phyloP scores from a whole-genome alignment of 2,329 filamentous ascomycete genomes.

The Aspergillus uvarum region DNA sequence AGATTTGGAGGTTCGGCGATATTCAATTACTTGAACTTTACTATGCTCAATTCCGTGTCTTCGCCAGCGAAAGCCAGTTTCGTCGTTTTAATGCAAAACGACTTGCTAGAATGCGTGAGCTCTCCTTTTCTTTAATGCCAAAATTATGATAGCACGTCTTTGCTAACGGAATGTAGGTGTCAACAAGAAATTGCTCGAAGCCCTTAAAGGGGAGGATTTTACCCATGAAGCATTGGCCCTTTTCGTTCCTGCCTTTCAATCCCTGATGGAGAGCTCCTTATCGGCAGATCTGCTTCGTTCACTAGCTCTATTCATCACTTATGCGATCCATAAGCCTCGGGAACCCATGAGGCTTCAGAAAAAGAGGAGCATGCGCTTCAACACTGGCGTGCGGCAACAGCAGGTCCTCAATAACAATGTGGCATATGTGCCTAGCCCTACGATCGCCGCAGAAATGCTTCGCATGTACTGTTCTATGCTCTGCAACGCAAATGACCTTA shows the following conservation, averaged over 20 bases:
- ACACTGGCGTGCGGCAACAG: slow-evolving; percentile 28
- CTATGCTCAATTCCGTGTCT: slow-evolving; percentile 86
- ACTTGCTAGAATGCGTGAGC: slow-evolving; percentile 83
- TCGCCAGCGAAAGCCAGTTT: slow-evolving; percentile 86
- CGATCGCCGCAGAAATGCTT: slow-evolving; percentile 72
- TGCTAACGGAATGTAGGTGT: slow-evolving; percentile 60
- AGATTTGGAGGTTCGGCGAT: slow-evolving; percentile 84
- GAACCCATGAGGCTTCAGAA: slow-evolving; percentile 42
- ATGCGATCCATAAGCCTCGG: slow-evolving; percentile 71
- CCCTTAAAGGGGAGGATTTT: slow-evolving; percentile 80
- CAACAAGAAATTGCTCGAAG: slow-evolving; percentile 84
- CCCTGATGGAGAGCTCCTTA: slow-evolving; percentile 75
- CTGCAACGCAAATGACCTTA: slow-evolving; percentile 68
- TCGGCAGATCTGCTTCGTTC: slow-evolving; percentile 83
- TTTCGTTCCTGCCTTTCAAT: slow-evolving; percentile 76
- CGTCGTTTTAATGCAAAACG: slow-evolving; percentile 89
- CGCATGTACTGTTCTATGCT: slow-evolving; percentile 75
- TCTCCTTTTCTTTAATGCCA: neutral
- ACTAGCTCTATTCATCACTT: slow-evolving; percentile 88
- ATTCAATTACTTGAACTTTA: slow-evolving; percentile 79
- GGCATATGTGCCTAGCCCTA: slow-evolving; percentile 56
- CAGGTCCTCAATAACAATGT: slow-evolving; percentile 35
- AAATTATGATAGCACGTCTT: neutral
- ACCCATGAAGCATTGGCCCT: slow-evolving; percentile 69
- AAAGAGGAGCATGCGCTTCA: slow-evolving; percentile 47